Evolutionary conservation across 495 filamentous ascomycete genomes (phyloP).

Genomic region (Aspergillus sclerotiicarbonarius): DNA sequence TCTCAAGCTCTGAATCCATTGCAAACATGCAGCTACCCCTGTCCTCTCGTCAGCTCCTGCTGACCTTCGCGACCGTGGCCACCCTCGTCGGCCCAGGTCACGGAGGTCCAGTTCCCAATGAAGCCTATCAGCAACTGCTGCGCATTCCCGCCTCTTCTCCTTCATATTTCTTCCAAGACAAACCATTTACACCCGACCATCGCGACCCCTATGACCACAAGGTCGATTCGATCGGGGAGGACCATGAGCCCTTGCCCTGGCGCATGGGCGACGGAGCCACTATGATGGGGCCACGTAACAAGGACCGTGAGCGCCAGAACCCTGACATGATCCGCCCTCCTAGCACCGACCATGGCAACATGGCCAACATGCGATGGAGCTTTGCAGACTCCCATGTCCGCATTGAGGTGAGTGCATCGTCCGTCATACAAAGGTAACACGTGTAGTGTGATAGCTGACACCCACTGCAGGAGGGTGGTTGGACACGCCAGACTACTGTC

Average conservation of each 20-base stretch:
- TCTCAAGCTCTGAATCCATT: not conserved
- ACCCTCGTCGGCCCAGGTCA: not conserved
- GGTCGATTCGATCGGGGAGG: slow-evolving; percentile 56
- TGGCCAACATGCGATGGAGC: slow-evolving; percentile 65
- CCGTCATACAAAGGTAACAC: not conserved
- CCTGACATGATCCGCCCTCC: slow-evolving; percentile 65
- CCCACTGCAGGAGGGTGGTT: slow-evolving; percentile 56
- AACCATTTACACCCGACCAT: slow-evolving; percentile 39
- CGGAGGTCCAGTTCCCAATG: not conserved
- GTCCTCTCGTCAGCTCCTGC: not conserved
- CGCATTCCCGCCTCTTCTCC: slow-evolving; percentile 13
- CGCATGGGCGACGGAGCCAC: slow-evolving; percentile 62
- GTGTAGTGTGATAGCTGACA: not conserved
- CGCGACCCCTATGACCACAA: slow-evolving; percentile 48
- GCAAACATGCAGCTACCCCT: not conserved
- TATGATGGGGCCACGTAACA: slow-evolving; percentile 65
- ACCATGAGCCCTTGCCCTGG: slow-evolving; percentile 61
- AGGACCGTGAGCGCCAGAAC: slow-evolving; percentile 58
- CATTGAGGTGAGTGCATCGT: slow-evolving; percentile 50
- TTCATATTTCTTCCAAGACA: slow-evolving; percentile 9
- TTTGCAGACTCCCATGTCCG: slow-evolving; percentile 66
- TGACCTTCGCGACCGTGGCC: not conserved
- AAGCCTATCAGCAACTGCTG: slow-evolving; percentile 6
- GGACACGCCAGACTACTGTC: slow-evolving; percentile 66
- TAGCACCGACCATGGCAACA: slow-evolving; percentile 60